Conservation (phyloP, 2,329 filamentous ascomycete species). For the Neonectria coccinea region DNA sequence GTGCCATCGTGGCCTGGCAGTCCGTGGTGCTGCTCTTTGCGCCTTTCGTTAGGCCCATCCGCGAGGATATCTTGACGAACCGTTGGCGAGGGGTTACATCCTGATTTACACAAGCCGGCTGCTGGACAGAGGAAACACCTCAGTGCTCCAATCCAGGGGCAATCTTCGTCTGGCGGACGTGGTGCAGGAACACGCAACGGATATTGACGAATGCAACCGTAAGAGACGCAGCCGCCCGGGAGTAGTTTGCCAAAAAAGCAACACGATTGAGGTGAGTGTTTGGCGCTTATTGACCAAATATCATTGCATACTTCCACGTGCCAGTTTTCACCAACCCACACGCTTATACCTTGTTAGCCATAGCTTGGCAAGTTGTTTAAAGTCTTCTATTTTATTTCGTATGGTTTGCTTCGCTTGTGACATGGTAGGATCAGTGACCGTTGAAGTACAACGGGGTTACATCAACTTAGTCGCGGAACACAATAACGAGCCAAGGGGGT, state of each 20-base stretch:
- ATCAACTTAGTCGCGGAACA: neutral
- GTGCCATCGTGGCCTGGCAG: neutral
- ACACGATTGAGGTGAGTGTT: neutral
- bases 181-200: neutral
- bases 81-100: neutral
- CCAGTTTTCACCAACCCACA: neutral
- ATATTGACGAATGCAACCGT: constrained; percentile 4
- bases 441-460: neutral
- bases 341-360: neutral
- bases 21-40: neutral
- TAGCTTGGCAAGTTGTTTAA: neutral
- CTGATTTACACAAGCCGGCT: neutral
- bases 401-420: neutral
- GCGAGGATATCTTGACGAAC: neutral
- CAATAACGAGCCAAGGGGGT: neutral
- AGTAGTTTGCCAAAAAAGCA: neutral
- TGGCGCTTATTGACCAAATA: neutral
- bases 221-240: neutral
- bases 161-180: neutral
- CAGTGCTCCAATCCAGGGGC: neutral
- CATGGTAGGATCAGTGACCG: neutral
- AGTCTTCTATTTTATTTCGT: neutral
- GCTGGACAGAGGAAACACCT: neutral
- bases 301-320: neutral
- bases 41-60: neutral